Evolutionary conservation across 805 yeast species (phyloP), one percentile per base, ranked within the genome.

Genomic region (Saturnispora mendoncae): DNA sequence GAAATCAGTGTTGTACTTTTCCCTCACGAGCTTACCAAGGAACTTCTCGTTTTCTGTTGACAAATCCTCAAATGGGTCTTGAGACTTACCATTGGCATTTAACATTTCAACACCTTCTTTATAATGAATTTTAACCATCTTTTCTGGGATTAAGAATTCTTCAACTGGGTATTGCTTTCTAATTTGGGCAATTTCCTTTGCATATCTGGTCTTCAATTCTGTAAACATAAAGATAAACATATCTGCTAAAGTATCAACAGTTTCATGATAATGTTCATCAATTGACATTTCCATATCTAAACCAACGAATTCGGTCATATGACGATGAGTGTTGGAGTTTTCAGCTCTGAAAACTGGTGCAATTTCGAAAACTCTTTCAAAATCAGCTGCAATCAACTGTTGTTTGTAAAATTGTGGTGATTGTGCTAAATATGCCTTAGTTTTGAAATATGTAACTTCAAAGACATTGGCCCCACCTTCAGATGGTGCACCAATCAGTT

Each of bases 281-380:
- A 92, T 84, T 9, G 96, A 84, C 95, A 92, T 87, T 68, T 92
- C 99, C 67, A 92, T 67, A 72, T 92, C 99, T 55, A 94, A 78
- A 45, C 99, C 99, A 47, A 83, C 84, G 64, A 92, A 92, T 67
- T 92, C 99, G 43, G 99, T 92, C 95, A 92, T 81, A 67, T 92
- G 99, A 69, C 99, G 88, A 66, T 92, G 97, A 17, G 98, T 90
- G 71, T 92, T 88, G 47, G 97, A 90, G 73, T 92, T 90, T 66
- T 92, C 99, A 44, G 99, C 99, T 68, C 99, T 79, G 76, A 92
- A 92, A 33, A 92, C 97, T 28, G 99, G 97, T 2, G 92, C 97
- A 57, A 92, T 74, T 69, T 92, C 99, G 61, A 78, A 92, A 37
- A 92, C 99, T 56, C 77, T 78, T 71, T 92, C 98, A 56, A 90